A percentile compares a stretch with the other conserved stretches of the same genome.
Conservation (phyloP, 129 eudicot species). For the Mikania micrantha region DNA sequence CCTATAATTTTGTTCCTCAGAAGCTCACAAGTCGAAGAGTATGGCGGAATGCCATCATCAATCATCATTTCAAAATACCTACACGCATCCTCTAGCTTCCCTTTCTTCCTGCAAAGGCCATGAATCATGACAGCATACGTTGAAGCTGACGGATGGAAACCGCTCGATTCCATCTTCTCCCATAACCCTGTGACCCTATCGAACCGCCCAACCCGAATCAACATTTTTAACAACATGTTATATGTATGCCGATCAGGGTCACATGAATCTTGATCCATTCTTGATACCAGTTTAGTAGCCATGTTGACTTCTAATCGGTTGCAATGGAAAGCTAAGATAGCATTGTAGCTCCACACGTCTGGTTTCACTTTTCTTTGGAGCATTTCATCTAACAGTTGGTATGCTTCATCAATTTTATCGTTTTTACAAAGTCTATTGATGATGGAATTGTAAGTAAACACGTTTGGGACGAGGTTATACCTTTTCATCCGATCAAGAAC, state of each 20-base stretch:
- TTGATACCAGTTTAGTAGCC: constrained; percentile 58
- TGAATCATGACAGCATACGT: constrained; percentile 90
- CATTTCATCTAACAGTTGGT: constrained; percentile 72
- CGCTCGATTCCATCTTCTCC: constrained; percentile 56
- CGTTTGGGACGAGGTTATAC: constrained; percentile 64
- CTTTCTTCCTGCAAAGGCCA: constrained; percentile 77
- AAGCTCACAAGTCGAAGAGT: constrained; percentile 54
- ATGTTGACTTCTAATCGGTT: constrained; percentile 70
- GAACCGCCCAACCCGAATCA: constrained; percentile 69
- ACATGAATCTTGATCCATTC: constrained; percentile 55
- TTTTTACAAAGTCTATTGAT: constrained; percentile 58
- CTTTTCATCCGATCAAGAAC: constrained; percentile 79
- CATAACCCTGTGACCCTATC: constrained; percentile 59
- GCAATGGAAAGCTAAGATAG: constrained; percentile 63
- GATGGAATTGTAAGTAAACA: constrained; percentile 63
- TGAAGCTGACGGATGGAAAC: constrained; percentile 73
- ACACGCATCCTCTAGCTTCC: constrained; percentile 75
- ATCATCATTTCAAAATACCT: constrained; percentile 82
- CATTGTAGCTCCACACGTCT: constrained; percentile 77
- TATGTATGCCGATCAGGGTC: constrained; percentile 69
- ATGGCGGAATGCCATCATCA: constrained; percentile 93
- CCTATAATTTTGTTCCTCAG: constrained; percentile 70
- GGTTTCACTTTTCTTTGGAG: constrained; percentile 49
- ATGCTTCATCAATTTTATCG: constrained; percentile 62
- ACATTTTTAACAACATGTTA: constrained; percentile 81